Evolutionary conservation across 2,329 filamentous ascomycete species (phyloP).

Genomic region (Claviceps sp.): DNA sequence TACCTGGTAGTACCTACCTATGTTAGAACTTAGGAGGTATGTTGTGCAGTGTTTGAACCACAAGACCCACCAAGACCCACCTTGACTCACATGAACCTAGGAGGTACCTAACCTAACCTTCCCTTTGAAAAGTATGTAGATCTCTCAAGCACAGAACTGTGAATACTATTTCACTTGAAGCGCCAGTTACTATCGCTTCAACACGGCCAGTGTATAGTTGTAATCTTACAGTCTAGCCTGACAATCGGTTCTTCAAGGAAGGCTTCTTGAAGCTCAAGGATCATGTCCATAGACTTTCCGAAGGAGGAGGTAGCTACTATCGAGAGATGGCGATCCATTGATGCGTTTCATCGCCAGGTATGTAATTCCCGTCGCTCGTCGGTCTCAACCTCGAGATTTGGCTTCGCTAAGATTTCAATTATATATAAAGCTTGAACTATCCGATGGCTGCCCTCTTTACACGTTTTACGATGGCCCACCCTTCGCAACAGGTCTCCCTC

Average conservation of each 20-base stretch:
- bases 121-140: neutral
- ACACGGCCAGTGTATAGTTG: too few species aligned
- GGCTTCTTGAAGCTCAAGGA: slow-evolving; percentile 1
- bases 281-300: slow-evolving; percentile 83
- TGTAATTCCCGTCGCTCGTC: slow-evolving; percentile 5
- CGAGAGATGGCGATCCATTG: slow-evolving; percentile 77
- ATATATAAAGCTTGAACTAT: slow-evolving; percentile 52
- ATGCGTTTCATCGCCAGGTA: slow-evolving; percentile 79
- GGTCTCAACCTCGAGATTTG: neutral
- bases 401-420: slow-evolving; percentile 1
- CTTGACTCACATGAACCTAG: slow-evolving; percentile 1
- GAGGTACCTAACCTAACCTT: neutral
- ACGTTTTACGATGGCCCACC: slow-evolving; percentile 90
- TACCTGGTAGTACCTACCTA: too few species aligned
- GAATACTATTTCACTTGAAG: neutral
- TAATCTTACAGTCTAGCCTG: too few species aligned
- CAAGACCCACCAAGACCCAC: neutral
- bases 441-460: slow-evolving; percentile 68
- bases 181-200: neutral
- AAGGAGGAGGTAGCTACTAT: slow-evolving; percentile 81
- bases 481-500: slow-evolving; percentile 58
- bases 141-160: neutral
- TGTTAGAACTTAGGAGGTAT: too few species aligned
- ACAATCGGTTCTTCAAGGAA: too few species aligned
- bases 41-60: too few species aligned